phyloP scores from a whole-genome alignment of 1,284 basidiomycete genomes.

The Ceratobasidium sp. region DNA sequence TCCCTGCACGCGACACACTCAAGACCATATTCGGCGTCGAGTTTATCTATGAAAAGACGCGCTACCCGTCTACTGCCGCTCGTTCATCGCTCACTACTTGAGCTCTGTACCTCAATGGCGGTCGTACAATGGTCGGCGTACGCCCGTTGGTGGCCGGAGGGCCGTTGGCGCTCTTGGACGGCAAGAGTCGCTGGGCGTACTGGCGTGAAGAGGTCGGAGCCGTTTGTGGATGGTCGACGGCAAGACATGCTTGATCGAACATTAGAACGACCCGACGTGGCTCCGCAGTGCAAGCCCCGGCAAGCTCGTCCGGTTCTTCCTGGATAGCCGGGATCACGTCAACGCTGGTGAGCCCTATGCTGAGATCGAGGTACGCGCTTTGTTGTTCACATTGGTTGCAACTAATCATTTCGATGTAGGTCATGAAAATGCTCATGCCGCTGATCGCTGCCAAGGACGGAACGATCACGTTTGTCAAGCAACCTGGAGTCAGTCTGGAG shows the following conservation, averaged over 20 bases:
- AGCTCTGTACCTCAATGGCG: conserved; percentile 97
- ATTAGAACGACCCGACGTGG: conserved; percentile 99
- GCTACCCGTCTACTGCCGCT: conserved; percentile 96
- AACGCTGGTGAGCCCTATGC: conserved; percentile 96
- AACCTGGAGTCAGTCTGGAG: conserved; percentile 94
- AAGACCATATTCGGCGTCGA: conserved; percentile 98
- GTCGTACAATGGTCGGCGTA: conserved; percentile 86
- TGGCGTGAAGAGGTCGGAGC: conserved; percentile 99
- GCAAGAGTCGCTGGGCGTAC: conserved; percentile 96
- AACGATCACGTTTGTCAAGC: conserved; percentile 96
- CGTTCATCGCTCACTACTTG: conserved; percentile 88
- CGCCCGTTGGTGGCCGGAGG: conserved; percentile 95
- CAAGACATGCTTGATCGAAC: conserved; percentile 98
- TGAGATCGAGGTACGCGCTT: conserved; percentile 84
- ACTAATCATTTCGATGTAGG: conserved; percentile 57
- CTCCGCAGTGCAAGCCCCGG: conserved; percentile 95
- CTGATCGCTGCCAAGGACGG: conserved; percentile 96
- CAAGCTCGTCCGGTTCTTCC: conserved; percentile 93
- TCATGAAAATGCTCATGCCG: conserved; percentile 99
- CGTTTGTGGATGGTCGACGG: conserved; percentile 89
- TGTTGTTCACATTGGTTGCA: not conserved
- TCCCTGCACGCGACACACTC: conserved; percentile 91
- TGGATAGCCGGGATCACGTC: conserved; percentile 97
- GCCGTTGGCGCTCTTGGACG: conserved; percentile 88
- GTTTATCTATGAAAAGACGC: conserved; percentile 96